These are phyloP conservation scores for Barnettozyma sp. DNA, from an alignment of 805 yeast genomes.

Conservation along the genomic window DNA sequence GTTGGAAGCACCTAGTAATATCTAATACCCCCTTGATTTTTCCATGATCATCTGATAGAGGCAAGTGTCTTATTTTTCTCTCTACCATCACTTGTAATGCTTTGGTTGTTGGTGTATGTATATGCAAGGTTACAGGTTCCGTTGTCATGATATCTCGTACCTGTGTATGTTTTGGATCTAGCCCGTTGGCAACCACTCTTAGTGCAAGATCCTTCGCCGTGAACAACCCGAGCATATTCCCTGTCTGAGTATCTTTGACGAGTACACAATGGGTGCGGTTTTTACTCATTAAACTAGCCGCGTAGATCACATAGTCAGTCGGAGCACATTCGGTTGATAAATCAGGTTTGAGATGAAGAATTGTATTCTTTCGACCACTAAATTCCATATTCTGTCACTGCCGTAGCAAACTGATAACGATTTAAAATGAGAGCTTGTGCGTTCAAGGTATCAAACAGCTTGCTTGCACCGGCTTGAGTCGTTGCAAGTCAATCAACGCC, in stretches of 20 bases:
- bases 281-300: conserved; percentile 33
- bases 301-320: conserved; percentile 27
- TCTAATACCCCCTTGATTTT: conserved; percentile 37
- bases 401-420: neutral
- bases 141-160: conserved; percentile 35
- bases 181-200: conserved; percentile 30
- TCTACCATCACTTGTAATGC: conserved; percentile 38
- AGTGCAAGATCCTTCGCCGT: conserved; percentile 44
- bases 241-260: conserved; percentile 25
- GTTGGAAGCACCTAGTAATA: conserved; percentile 41
- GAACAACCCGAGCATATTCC: conserved; percentile 32
- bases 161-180: conserved; percentile 23
- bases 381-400: no score
- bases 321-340: conserved; percentile 32
- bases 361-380: conserved; percentile 10
- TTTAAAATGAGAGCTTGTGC: no score
- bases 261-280: conserved; percentile 36
- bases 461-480: no score
- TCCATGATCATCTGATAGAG: conserved; percentile 31
- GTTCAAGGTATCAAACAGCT: no score
- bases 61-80: conserved; percentile 37
- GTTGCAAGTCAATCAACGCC: no score
- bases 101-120: conserved; percentile 34
- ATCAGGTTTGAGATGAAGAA: conserved; percentile 28
- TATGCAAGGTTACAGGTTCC: conserved; percentile 31